Evolutionary conservation across 163 green algal species (phyloP).

Genomic region (Chlorella variabilis): DNA sequence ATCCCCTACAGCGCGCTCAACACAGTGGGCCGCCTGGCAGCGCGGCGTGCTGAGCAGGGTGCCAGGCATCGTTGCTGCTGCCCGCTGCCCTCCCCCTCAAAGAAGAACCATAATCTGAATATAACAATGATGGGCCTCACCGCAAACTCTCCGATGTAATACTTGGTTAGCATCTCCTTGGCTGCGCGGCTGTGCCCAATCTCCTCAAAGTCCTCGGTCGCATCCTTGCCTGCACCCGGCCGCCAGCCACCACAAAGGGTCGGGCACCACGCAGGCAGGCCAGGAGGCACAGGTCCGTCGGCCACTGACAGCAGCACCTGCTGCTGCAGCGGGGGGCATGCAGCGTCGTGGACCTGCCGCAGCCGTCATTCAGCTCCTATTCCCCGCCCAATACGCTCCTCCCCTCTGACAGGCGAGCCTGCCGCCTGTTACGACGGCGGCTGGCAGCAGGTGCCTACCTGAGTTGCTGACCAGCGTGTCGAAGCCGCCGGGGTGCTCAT

Average conservation of each 20-base stretch:
- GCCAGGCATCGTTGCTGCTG: too few relatives aligned
- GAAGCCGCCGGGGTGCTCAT: conserved; percentile 94
- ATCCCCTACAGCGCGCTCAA: too few relatives aligned
- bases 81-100: too few relatives aligned
- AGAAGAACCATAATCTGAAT: background rate
- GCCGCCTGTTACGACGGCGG: too few relatives aligned
- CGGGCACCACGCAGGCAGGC: background rate
- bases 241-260: background rate
- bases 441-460: too few relatives aligned
- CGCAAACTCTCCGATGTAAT: conserved; percentile 79
- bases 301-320: background rate
- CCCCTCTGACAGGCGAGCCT: too few relatives aligned
- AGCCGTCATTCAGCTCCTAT: too few relatives aligned
- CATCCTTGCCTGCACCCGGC: conserved; percentile 91
- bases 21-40: too few relatives aligned
- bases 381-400: too few relatives aligned
- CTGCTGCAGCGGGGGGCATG: too few relatives aligned
- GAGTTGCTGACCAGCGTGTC: conserved; percentile 87
- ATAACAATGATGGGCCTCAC: conserved; percentile 7
- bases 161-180: conserved; percentile 86
- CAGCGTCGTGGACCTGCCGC: too few relatives aligned
- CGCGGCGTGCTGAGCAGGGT: too few relatives aligned
- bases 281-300: background rate
- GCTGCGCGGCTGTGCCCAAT: conserved; percentile 92
- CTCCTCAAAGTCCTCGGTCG: conserved; percentile 94